A percentile compares a stretch with the other conserved stretches of the same genome.
Conservation (phyloP, 164 flowering plant species). For the Kingdonia uniflora region DNA sequence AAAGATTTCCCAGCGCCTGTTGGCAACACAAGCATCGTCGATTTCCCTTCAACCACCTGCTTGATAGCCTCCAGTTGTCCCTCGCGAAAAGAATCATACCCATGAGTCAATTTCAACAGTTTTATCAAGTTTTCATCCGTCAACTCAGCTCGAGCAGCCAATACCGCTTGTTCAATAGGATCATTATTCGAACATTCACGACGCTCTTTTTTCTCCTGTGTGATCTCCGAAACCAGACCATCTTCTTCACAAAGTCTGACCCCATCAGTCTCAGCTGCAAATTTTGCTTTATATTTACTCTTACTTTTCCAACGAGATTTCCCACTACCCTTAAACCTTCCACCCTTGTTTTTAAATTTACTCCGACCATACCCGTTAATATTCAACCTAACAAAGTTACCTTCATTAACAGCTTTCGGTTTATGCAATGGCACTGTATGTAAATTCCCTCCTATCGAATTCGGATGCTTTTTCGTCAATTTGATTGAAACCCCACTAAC, state of each 20-base stretch:
- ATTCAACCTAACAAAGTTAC: constrained; percentile 84
- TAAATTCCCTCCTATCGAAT: constrained; percentile 34
- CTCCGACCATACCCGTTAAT: constrained; percentile 44
- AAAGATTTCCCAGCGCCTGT: constrained; percentile 94
- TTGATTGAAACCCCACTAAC: constrained; percentile 11
- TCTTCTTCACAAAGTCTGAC: constrained; percentile 36
- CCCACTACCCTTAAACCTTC: constrained; percentile 7
- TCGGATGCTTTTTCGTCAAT: constrained; percentile 24
- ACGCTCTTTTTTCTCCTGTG: constrained; percentile 9
- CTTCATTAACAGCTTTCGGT: constrained; percentile 42
- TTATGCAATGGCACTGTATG: constrained; percentile 21
- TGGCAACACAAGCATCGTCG: constrained; percentile 77
- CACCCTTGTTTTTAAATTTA: constrained; percentile 33
- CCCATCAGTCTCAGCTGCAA: constrained; percentile 19
- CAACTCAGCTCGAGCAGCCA: constrained; percentile 38
- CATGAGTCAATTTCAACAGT: constrained; percentile 60
- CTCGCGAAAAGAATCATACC: constrained; percentile 69
- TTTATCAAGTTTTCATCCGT: constrained; percentile 66
- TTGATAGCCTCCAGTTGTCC: constrained; percentile 86
- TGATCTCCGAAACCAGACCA: constrained; percentile 28
- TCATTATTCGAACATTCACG: constrained; percentile 13
- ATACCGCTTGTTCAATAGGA: constrained; percentile 36
- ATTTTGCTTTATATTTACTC: constrained; percentile 17
- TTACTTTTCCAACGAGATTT: constrained; percentile 25
- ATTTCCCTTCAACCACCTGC: constrained; percentile 58